Evolutionary conservation across 352 stramenopile species (phyloP), one percentile per base, ranked within the genome.

Genomic region (Peronospora tabacina): DNA sequence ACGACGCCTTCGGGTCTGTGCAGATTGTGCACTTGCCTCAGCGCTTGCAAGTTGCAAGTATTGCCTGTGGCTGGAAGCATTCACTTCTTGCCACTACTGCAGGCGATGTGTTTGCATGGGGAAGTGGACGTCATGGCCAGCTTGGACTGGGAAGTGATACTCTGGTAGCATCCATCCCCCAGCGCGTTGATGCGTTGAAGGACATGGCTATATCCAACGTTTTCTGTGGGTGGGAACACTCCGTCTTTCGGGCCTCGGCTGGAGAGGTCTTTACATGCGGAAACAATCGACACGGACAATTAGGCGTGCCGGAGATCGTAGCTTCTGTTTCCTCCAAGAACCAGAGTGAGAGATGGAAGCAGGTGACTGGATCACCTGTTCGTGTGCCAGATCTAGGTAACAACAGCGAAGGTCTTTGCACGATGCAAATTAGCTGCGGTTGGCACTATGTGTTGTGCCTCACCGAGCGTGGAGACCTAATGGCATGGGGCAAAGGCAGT

Each of bases 31-130:
- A 49, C 15, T 47, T 82, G 10, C 45, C 55, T 46, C 24, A 11
- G 0, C 30, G 36, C 6, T 52, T 81, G 11, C 51, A 59, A 15
- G 67, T 89, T 36, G n/a, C 54, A 20, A 86, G 74, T 34, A 44
- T 93, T 34, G 66, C 82, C 0, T 90, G 82, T 56, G 79, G 82
- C 5, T 93, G 82, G 82, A 93, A 93, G 28, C 82, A 93, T 55
- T 85, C 73, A 8, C 59, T 93, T 38, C 39, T 93, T 0, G 61
- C 59, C 6, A 74, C 75, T 11, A 49, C 44, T 36, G 57, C 70
- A 28, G 72, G 75, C 0, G 49, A 68, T 1, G 73, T 78, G 1
- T 88, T 75, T 37, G 49, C 79, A n/a, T 90, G 78, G 79, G 82
- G 82, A 17, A 70, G 45, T 44, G 82, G 82, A 11, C 76, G 79